These are phyloP conservation scores for Sporodiniella umbellata DNA, from an alignment of 371 early-diverging fungal species.

Conservation along the genomic window DNA sequence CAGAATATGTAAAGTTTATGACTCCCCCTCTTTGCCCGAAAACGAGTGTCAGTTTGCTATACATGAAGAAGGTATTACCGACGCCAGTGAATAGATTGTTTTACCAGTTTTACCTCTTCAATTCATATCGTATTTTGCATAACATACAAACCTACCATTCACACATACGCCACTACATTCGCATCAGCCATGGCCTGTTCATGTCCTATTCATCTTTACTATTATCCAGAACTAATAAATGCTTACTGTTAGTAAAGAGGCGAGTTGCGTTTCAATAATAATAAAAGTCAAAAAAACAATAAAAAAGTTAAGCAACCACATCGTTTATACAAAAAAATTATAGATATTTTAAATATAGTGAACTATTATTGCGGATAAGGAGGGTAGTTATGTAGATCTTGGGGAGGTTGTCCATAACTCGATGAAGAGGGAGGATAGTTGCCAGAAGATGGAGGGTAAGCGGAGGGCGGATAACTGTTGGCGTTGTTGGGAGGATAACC, in stretches of 20 bases:
- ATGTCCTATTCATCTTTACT: too few species aligned
- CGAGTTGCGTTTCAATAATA: too few species aligned
- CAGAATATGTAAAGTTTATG: slow-evolving; percentile 84
- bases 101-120: background rate
- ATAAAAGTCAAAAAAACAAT: too few species aligned
- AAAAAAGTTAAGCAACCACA: too few species aligned
- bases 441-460: slow-evolving; percentile 2
- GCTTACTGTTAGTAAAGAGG: too few species aligned
- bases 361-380: slow-evolving; percentile 19
- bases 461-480: slow-evolving; percentile 9
- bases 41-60: slow-evolving; percentile 71
- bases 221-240: too few species aligned
- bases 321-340: too few species aligned
- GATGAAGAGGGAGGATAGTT: slow-evolving; percentile 5
- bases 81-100: slow-evolving; percentile 48
- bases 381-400: slow-evolving; percentile 18
- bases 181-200: too few species aligned
- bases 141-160: background rate
- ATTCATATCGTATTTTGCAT: background rate
- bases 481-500: slow-evolving; percentile 1
- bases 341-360: too few species aligned
- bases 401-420: slow-evolving; percentile 5
- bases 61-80: slow-evolving; percentile 59
- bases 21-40: slow-evolving; percentile 81
- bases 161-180: too few species aligned